A percentile compares a stretch with the other conserved stretches of the same genome.
Conservation (phyloP, 179 eudicot genomes). For the Spinacia oleracea region DNA sequence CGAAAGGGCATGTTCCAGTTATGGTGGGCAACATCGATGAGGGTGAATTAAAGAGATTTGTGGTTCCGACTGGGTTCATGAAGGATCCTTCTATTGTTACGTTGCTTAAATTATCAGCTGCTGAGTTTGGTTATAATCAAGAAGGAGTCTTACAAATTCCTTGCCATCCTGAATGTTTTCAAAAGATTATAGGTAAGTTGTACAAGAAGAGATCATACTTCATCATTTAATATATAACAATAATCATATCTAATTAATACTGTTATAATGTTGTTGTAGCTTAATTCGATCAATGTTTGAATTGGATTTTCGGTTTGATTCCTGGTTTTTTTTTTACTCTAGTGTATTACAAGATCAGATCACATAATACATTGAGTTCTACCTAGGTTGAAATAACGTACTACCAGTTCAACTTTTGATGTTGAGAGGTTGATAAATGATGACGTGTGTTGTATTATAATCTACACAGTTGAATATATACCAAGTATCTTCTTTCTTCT, state of each 20-base stretch:
- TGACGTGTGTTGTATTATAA: not conserved
- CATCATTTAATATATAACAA: no score
- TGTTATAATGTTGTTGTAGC: not conserved
- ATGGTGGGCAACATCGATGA: slow-evolving; percentile 40
- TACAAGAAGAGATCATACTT: slow-evolving; percentile 30
- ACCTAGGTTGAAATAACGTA: not conserved
- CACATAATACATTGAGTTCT: not conserved
- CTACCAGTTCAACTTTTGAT: not conserved
- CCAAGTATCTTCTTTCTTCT: not conserved
- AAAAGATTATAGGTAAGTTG: slow-evolving; percentile 29
- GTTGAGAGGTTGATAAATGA: not conserved
- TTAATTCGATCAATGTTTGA: no score
- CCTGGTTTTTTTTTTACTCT: not conserved
- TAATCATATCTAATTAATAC: no score
- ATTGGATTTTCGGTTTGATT: not conserved
- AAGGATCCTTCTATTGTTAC: slow-evolving; percentile 38
- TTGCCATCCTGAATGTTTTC: slow-evolving; percentile 35
- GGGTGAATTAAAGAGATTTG: slow-evolving; percentile 26
- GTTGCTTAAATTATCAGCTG: slow-evolving; percentile 42
- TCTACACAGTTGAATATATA: no score
- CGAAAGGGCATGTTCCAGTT: slow-evolving; percentile 44
- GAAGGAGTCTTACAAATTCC: slow-evolving; percentile 40
- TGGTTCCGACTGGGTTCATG: slow-evolving; percentile 40
- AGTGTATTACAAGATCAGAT: not conserved
- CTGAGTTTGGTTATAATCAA: slow-evolving; percentile 42